Conservation (phyloP, 768 basidiomycete genomes). For the Agrocybe praecox region DNA sequence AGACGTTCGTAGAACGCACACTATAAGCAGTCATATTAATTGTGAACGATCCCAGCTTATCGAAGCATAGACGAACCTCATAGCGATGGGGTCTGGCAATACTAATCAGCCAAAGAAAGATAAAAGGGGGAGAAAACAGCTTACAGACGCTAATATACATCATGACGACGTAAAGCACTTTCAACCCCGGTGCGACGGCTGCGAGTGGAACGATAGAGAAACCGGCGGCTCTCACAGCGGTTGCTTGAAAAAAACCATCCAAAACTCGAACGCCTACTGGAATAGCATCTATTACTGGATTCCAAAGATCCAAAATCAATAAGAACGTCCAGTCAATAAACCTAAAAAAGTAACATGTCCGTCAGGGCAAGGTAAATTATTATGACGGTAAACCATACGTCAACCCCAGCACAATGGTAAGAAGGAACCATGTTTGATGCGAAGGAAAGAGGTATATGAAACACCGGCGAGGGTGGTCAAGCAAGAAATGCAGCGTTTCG, state of each 20-base stretch:
- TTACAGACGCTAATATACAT: conserved; percentile 89
- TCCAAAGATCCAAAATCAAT: conserved; percentile 86
- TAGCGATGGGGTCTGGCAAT: conserved; percentile 69
- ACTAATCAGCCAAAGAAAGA: background rate
- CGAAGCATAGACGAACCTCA: conserved; percentile 53
- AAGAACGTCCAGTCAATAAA: conserved; percentile 89
- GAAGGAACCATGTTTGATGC: conserved; percentile 92
- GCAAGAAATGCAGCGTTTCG: conserved; percentile 87
- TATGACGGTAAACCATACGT: conserved; percentile 52
- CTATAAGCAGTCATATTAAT: conserved; percentile 34
- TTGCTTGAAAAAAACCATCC: conserved; percentile 77
- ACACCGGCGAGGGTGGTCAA: conserved; percentile 94
- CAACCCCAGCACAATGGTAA: conserved; percentile 65
- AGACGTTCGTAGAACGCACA: conserved; percentile 91
- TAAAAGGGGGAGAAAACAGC: conserved; percentile 26
- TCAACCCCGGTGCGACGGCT: conserved; percentile 84
- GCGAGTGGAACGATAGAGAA: conserved; percentile 77
- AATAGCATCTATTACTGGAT: conserved; percentile 64
- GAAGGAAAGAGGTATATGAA: conserved; percentile 91
- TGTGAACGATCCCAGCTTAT: background rate
- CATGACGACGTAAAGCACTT: conserved; percentile 90
- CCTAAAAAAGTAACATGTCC: conserved; percentile 37
- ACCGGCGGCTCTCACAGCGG: conserved; percentile 85
- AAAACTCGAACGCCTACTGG: conserved; percentile 71
- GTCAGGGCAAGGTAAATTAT: background rate